Evolutionary conservation across 345 rosid genomes (phyloP).

Genomic region (Dovyalis caffra): DNA sequence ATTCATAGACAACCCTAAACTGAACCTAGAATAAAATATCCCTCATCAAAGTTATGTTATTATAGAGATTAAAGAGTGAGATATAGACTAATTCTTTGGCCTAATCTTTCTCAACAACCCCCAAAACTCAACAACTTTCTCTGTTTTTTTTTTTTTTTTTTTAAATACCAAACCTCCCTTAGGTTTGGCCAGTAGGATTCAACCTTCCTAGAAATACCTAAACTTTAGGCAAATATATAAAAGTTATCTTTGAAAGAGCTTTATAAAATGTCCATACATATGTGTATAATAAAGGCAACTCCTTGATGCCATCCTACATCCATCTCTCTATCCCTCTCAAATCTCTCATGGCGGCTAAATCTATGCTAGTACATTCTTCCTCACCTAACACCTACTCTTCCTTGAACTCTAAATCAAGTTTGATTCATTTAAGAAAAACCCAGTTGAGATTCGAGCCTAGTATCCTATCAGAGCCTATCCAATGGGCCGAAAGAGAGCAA

Average conservation of each 20-base stretch:
- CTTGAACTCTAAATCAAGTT: constrained; percentile 20
- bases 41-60: too few relatives aligned
- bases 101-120: constrained; percentile 7
- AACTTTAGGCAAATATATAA: too few relatives aligned
- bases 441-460: constrained; percentile 27
- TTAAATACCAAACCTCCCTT: too few relatives aligned
- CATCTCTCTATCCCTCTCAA: not conserved
- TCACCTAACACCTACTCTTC: constrained; percentile 14
- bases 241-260: constrained; percentile 1
- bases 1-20: too few relatives aligned
- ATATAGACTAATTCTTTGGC: not conserved
- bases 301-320: too few relatives aligned
- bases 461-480: not conserved
- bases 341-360: constrained; percentile 39
- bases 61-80: too few relatives aligned
- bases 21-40: too few relatives aligned
- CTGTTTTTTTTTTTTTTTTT: too few relatives aligned
- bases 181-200: too few relatives aligned
- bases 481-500: constrained; percentile 4
- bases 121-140: not conserved
- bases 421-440: constrained; percentile 20
- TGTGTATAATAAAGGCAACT: not conserved
- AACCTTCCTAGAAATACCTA: too few relatives aligned
- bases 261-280: too few relatives aligned
- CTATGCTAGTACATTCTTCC: constrained; percentile 30